phyloP scores from a whole-genome alignment of 2,329 filamentous ascomycete genomes.

The Monilinia fructicola region DNA sequence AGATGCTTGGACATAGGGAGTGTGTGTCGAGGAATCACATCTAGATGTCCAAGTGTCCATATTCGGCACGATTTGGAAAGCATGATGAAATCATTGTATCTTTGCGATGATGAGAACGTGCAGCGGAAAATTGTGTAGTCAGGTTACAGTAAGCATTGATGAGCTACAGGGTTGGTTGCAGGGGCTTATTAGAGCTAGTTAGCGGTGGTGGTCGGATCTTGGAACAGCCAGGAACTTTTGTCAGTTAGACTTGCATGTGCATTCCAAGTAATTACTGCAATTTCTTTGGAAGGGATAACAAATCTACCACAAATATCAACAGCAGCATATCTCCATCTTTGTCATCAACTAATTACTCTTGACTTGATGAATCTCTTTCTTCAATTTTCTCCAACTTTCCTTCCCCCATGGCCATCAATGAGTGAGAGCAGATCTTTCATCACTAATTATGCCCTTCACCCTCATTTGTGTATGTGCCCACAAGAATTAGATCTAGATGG shows the following conservation, averaged over 20 bases:
- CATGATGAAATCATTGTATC: constrained; percentile 9
- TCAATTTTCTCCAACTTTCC: background rate
- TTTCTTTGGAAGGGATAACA: background rate
- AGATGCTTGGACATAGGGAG: background rate
- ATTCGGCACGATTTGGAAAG: background rate
- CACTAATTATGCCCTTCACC: background rate
- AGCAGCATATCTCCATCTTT: background rate
- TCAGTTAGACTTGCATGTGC: background rate
- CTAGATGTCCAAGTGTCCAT: background rate
- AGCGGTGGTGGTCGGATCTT: too few relatives aligned
- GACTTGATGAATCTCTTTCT: background rate
- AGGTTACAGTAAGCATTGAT: background rate
- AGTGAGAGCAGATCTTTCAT: background rate
- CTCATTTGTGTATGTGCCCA: background rate
- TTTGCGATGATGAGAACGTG: background rate
- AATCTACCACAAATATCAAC: constrained; percentile 1
- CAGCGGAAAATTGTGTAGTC: background rate
- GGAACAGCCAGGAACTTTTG: background rate
- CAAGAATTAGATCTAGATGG: constrained; percentile 5
- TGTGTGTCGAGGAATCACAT: background rate
- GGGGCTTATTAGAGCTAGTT: background rate
- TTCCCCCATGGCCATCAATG: background rate
- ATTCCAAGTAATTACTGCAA: background rate
- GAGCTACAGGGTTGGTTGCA: background rate
- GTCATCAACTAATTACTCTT: constrained; percentile 10